These are phyloP conservation scores for Fusarium nodosum DNA, from an alignment of 2,329 filamentous ascomycete species.

Conservation along the genomic window DNA sequence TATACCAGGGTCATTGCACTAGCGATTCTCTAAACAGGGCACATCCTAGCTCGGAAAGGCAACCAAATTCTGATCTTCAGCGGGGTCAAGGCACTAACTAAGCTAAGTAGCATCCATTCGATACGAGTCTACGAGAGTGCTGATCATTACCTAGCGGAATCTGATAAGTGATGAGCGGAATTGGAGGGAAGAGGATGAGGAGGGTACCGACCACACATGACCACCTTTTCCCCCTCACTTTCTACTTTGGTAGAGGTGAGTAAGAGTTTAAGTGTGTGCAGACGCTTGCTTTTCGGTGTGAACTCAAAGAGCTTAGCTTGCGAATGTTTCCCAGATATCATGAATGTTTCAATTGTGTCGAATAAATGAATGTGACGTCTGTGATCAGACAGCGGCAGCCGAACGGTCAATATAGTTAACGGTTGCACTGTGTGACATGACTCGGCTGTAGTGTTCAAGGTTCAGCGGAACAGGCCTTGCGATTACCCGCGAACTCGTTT, in stretches of 20 bases:
- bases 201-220: conserved; percentile 10
- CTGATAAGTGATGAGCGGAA: conserved; percentile 21
- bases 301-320: conserved; percentile 29
- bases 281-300: background rate
- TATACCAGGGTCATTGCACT: conserved; percentile 26
- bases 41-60: background rate
- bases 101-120: background rate
- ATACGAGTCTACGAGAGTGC: conserved; percentile 10
- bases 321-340: background rate
- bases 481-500: background rate
- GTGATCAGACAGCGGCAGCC: background rate
- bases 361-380: background rate
- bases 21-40: conserved; percentile 8
- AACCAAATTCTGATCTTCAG: conserved; percentile 31
- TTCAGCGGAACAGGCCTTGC: background rate
- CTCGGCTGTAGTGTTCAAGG: background rate
- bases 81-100: conserved; percentile 9
- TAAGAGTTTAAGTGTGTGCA: conserved; percentile 26
- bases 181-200: too few relatives aligned
- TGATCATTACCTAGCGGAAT: conserved; percentile 2
- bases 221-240: conserved; percentile 20
- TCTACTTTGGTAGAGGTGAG: background rate
- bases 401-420: background rate
- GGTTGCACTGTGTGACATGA: conserved; percentile 1
- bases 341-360: background rate